Evolutionary conservation across 768 basidiomycete species (phyloP).

Genomic region (Tulasnella sp.): DNA sequence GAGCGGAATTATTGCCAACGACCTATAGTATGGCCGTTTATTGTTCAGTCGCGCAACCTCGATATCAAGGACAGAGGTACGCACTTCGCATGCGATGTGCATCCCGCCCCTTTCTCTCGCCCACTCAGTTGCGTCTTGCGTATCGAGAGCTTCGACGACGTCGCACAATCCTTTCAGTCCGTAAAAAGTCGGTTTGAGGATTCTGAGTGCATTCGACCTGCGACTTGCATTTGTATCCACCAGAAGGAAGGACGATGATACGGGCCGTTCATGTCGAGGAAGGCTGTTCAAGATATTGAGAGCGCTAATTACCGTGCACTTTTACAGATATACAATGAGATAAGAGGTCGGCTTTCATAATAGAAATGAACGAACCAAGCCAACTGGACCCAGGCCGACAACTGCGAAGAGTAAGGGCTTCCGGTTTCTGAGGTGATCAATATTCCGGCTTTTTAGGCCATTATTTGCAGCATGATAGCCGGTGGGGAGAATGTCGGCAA

Average conservation of each 20-base stretch:
- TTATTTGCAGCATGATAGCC: constrained; percentile 68
- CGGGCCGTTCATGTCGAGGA: background rate
- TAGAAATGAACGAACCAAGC: constrained; percentile 39
- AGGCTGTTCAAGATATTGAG: background rate
- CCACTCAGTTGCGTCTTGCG: constrained; percentile 1
- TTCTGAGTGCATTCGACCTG: constrained; percentile 36
- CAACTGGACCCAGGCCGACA: constrained; percentile 70
- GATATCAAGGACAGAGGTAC: constrained; percentile 46
- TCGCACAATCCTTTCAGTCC: background rate
- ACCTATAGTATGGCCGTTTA: constrained; percentile 37
- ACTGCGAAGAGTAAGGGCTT: constrained; percentile 49
- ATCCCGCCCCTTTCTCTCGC: constrained; percentile 33
- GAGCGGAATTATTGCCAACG: constrained; percentile 56
- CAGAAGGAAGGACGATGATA: constrained; percentile 45
- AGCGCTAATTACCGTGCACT: constrained; percentile 3
- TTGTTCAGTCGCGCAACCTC: too few species aligned
- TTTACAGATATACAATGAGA: background rate
- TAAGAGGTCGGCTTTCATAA: background rate
- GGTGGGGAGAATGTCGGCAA: constrained; percentile 73
- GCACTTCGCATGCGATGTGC: constrained; percentile 57
- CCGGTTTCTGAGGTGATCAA: constrained; percentile 20
- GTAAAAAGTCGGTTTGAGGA: background rate
- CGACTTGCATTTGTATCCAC: constrained; percentile 51
- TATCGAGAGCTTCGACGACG: constrained; percentile 4
- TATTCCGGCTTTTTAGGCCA: constrained; percentile 61